Evolutionary conservation across 2,329 filamentous ascomycete species (phyloP), one percentile per base, ranked within the genome.

Genomic region (Rhinocladiella similis): DNA sequence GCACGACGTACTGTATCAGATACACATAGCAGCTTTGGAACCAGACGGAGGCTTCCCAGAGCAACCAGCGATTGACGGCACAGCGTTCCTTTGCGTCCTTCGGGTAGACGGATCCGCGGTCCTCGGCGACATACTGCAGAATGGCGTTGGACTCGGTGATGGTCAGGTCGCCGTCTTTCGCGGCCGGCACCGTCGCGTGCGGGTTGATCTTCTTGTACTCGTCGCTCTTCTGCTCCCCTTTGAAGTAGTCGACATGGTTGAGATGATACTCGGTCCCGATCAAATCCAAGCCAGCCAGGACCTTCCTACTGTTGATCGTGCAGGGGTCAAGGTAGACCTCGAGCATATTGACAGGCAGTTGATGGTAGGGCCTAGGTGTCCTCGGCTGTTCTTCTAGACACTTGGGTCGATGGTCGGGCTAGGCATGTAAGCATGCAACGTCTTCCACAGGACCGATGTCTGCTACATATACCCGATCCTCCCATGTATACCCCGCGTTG

Each of bases 61-160:
- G 68, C 12, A 77, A 64, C 73, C 73, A 77, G 7, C 69, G 61
- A 53, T 76, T 75, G 56, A 74, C 65, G 16, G 71, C 63, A 10
- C 72, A 72, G 19, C 74, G 71, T 47, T 68, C 49, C 60, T 74
- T 73, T 27, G 70, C 60, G 54, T 76, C 73, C 47, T 69, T 71
- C 1, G 74, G 73, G 53, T 75, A 77, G 36, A 70, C 67, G 3
- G 66, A 56, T 14, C 66, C 64, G 39, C 56, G 58, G 20, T 66
- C 54, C 39, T 77, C 74, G 16, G 73, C 73, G 36, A 69, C 72
- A 57, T 76, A 76, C 57, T 69, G 67, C 39, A 76, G 58, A 53
- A 77, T 76, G 18, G 74, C 71, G 57, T 76, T 75, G 50, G 71
- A 74, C 57, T 76, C 74, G 7, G 73, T 76, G 19, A 76, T 56